Evolutionary conservation across 2,329 filamentous ascomycete genomes (phyloP), one percentile per base, ranked within the genome.

Genomic region (Aureobasidium uvarum): DNA sequence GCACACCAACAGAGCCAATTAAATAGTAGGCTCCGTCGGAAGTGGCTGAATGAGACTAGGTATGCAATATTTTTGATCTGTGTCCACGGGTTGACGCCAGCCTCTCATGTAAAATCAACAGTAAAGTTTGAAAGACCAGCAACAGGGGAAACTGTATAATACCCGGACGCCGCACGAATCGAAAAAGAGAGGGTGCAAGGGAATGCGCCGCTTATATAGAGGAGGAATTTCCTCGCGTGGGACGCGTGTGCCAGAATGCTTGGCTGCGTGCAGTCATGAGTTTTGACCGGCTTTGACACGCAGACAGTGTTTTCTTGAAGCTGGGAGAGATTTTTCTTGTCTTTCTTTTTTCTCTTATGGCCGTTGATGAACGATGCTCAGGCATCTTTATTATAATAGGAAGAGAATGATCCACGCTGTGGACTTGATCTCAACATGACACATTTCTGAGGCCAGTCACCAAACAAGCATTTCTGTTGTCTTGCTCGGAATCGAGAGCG

Each of bases 61-160:
- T 71, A 67, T 74, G 74, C 74, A 76, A 75, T 75, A 70, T 69
- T 31, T 71, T 73, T 69, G 66, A 58, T 74, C 72, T 74, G 72
- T 74, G 73, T 66, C 70, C 46, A 52, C 69, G 69, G 72, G 71
- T 69, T 70, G 74, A 76, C 74, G 70, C 74, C 73, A 63, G 48
- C 48, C 48, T 54, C 39, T 54, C 60, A 63, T 43, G 66, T 68
- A 69, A 66, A 60, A 69, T 67, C 10, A 70, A 71, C 70, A 67
- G 65, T 63, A 70, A 62, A 69, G 50, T 69, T 18, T 66, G 70
- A 70, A 70, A 70, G 66, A 67, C 70, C 69, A 74, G 72, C 69
- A 74, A 74, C 72, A 69, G 71, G 74, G 72, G 72, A 75, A 74
- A 67, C 67, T 71, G 64, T 67, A 70, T 70, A 51, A 62, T 62